Conservation (phyloP, 805 yeast genomes). For the Hanseniaspora osmophila region DNA sequence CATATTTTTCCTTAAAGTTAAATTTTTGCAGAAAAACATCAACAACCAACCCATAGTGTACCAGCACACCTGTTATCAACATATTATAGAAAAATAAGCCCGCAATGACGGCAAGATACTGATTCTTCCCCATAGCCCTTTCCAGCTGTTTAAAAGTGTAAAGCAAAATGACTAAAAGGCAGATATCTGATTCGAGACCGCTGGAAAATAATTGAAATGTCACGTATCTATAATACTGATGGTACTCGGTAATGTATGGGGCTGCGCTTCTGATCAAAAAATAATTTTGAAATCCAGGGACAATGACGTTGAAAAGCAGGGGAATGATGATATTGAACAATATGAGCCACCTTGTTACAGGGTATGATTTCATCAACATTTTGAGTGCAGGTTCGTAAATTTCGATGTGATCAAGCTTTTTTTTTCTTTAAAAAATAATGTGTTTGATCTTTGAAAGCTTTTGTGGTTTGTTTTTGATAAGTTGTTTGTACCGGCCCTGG, state of each 20-base stretch:
- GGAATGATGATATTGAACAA: not conserved
- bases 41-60: conserved; percentile 5
- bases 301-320: not conserved
- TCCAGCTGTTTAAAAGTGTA: conserved; percentile 43
- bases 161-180: conserved; percentile 31
- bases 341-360: not conserved
- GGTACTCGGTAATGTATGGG: conserved; percentile 41
- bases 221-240: conserved; percentile 43
- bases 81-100: conserved; percentile 36
- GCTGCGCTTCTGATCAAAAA: not conserved
- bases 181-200: conserved; percentile 45
- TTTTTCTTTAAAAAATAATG: no score
- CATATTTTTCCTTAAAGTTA: not conserved
- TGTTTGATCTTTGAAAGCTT: no score
- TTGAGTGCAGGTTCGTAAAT: not conserved
- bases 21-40: not conserved
- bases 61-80: conserved; percentile 25
- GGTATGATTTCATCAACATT: not conserved
- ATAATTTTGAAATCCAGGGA: not conserved
- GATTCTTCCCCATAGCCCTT: conserved; percentile 41
- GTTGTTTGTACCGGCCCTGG: no score
- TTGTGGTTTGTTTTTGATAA: no score
- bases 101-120: conserved; percentile 33
- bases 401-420: no score
- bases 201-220: conserved; percentile 36